Conservation (phyloP, 108 stramenopile genomes). For the Discostella stelligeroides region DNA sequence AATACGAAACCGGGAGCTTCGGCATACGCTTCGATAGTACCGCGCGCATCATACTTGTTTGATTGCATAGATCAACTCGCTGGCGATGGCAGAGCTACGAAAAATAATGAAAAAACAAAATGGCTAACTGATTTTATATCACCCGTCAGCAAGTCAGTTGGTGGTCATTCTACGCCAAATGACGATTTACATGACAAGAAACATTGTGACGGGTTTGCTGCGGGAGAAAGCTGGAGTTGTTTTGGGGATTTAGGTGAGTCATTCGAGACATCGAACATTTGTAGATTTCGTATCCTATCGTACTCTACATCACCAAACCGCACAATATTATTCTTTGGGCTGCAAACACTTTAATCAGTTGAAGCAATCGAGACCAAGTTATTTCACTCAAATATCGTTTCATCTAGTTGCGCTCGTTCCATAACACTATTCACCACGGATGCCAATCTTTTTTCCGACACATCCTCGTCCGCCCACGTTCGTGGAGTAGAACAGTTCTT, state of each 20-base stretch:
- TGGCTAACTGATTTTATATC: conserved; percentile 33
- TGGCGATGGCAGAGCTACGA: neutral
- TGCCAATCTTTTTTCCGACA: conserved; percentile 44
- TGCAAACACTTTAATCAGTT: too few relatives aligned
- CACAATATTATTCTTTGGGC: too few relatives aligned
- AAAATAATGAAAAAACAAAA: conserved; percentile 2
- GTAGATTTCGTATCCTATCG: neutral
- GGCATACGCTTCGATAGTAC: conserved; percentile 3
- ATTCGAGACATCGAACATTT: too few relatives aligned
- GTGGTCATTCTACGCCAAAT: neutral
- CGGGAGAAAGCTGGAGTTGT: conserved; percentile 35
- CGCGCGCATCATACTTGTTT: conserved; percentile 22
- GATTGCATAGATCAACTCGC: conserved; percentile 2
- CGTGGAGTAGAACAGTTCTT: conserved; percentile 33
- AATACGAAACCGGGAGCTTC: neutral
- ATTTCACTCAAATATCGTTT: neutral
- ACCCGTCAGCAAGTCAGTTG: conserved; percentile 30
- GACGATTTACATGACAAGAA: neutral
- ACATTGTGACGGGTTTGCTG: conserved; percentile 17
- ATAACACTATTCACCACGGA: conserved; percentile 54
- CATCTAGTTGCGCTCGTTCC: conserved; percentile 6
- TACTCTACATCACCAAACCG: too few relatives aligned
- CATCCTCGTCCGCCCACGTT: conserved; percentile 18
- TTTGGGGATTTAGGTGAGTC: conserved; percentile 52
- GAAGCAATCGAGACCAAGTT: conserved; percentile 23